Conservation (phyloP, 2,329 filamentous ascomycete genomes). For the Fusarium clavum region DNA sequence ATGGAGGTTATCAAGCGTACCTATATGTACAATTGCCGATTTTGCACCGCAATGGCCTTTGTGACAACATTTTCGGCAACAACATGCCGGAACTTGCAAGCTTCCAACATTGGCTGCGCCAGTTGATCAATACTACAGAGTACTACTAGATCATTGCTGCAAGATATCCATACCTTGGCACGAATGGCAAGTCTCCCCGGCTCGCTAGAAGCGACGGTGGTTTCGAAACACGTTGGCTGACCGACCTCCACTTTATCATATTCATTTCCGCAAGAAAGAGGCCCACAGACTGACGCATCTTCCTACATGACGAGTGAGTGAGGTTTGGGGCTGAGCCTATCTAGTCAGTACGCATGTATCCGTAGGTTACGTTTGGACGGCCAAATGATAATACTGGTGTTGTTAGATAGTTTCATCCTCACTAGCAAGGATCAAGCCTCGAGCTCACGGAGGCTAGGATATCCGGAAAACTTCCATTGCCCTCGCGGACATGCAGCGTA, state of each 20-base stretch:
- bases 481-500: conserved; percentile 8
- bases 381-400: conserved; percentile 8
- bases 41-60: conserved; percentile 10
- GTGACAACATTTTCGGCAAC: conserved; percentile 6
- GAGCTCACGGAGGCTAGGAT: conserved; percentile 19
- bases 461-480: conserved; percentile 19
- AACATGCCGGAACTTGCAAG: conserved; percentile 8
- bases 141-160: not conserved
- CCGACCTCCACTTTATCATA: conserved; percentile 36
- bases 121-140: not conserved
- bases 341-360: not conserved
- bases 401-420: conserved; percentile 9
- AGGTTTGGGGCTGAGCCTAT: conserved; percentile 23
- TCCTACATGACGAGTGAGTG: conserved; percentile 25
- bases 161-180: not conserved
- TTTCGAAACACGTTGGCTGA: conserved; percentile 44
- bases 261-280: conserved; percentile 19
- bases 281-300: conserved; percentile 35
- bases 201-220: conserved; percentile 37
- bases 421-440: conserved; percentile 20
- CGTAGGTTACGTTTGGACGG: not conserved
- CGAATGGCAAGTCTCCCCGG: conserved; percentile 27
- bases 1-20: conserved; percentile 8
- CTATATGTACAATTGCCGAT: not conserved
- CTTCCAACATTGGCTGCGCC: not conserved